These are phyloP conservation scores for Sicyos baderoa DNA, from an alignment of 306 rosid species.

Conservation along the genomic window DNA sequence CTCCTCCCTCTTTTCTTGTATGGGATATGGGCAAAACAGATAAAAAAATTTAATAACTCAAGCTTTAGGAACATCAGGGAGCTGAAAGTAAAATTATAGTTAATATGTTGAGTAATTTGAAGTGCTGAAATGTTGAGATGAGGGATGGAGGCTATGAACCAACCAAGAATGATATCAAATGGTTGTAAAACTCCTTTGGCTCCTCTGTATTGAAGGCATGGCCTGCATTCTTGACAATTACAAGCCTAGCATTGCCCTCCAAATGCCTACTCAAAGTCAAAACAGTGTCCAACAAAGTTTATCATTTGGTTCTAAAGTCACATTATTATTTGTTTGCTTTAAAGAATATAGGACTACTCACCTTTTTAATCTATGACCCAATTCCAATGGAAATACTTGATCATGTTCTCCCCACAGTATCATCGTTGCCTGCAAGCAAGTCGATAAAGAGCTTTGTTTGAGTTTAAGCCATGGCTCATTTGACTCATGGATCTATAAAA, in stretches of 20 bases:
- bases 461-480: not conserved
- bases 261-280: constrained; percentile 45
- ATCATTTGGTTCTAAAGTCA: not conserved
- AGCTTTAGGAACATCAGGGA: no score
- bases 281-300: no score
- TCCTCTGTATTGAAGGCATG: constrained; percentile 57
- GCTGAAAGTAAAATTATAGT: not conserved
- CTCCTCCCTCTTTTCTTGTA: no score
- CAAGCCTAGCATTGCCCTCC: constrained; percentile 60
- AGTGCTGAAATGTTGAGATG: not conserved
- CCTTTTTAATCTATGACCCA: constrained; percentile 64
- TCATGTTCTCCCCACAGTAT: constrained; percentile 85
- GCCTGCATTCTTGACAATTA: constrained; percentile 56
- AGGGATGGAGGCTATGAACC: constrained; percentile 17
- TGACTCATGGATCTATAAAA: not conserved
- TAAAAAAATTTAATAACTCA: no score
- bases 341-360: constrained; percentile 10
- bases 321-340: no score
- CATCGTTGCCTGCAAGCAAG: constrained; percentile 47
- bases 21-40: no score
- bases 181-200: constrained; percentile 43
- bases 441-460: not conserved
- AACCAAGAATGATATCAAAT: constrained; percentile 46
- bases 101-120: constrained; percentile 1
- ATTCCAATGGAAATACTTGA: constrained; percentile 55